These are phyloP conservation scores for Brassica incana DNA, from an alignment of 345 rosid genomes.

Conservation along the genomic window DNA sequence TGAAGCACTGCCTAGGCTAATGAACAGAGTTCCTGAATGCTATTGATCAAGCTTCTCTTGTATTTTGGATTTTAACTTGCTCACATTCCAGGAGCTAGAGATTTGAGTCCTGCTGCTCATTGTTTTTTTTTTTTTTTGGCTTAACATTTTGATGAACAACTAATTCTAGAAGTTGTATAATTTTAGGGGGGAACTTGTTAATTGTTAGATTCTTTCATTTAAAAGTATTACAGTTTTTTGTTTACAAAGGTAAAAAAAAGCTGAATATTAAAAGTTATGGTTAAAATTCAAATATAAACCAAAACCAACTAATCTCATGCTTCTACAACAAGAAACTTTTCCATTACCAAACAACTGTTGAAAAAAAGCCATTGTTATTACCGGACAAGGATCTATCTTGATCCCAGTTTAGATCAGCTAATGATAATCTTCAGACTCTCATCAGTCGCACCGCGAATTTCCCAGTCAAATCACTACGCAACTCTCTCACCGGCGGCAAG, in stretches of 20 bases:
- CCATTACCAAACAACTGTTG: neutral
- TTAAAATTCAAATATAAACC: neutral
- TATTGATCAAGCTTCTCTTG: neutral
- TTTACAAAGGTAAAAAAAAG: neutral
- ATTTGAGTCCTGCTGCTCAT: neutral
- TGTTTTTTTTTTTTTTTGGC: neutral
- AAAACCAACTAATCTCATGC: neutral
- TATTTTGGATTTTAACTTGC: neutral
- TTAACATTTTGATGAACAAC: neutral
- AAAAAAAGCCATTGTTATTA: neutral
- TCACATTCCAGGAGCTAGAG: neutral
- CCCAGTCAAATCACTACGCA: constrained; percentile 16
- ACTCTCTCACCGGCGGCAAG: constrained; percentile 30
- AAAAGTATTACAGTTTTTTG: neutral
- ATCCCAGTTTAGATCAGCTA: constrained; percentile 1
- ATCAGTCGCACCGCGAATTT: neutral
- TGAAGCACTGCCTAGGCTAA: neutral
- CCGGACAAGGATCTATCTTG: constrained; percentile 5
- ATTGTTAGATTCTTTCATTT: neutral
- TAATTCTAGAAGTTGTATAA: neutral
- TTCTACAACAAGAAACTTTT: neutral
- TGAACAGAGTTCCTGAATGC: neutral
- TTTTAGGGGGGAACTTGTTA: neutral
- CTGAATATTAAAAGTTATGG: neutral
- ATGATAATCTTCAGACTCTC: constrained; percentile 18